Conservation (phyloP, 2,329 filamentous ascomycete species). For the Phaeosphaeria sp. region DNA sequence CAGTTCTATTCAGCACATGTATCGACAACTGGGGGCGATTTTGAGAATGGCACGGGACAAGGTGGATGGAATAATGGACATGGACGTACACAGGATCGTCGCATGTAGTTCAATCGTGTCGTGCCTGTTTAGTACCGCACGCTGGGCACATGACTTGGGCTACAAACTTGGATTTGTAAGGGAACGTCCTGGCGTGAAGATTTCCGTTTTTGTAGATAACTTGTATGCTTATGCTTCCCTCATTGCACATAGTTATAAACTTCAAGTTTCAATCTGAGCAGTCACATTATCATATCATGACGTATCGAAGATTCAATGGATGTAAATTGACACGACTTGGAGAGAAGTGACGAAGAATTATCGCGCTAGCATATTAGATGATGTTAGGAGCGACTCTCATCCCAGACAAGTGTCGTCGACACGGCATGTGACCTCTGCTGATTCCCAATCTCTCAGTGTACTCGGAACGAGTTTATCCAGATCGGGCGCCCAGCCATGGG, state of each 20-base stretch:
- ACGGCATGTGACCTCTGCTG: constrained; percentile 71
- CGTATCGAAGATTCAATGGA: not conserved
- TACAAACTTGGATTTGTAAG: not conserved
- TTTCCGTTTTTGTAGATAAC: not conserved
- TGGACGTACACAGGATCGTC: not conserved
- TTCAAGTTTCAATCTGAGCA: not conserved
- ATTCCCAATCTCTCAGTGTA: constrained; percentile 72
- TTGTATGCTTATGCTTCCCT: not conserved
- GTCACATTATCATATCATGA: not conserved
- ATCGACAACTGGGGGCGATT: not conserved
- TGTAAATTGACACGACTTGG: not conserved
- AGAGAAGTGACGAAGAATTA: not conserved
- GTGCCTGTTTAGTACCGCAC: too few species aligned
- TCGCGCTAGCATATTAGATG: not conserved
- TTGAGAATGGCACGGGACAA: too few species aligned
- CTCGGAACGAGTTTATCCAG: constrained; percentile 69
- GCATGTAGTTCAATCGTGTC: not conserved
- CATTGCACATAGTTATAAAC: not conserved
- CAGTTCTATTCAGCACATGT: not conserved
- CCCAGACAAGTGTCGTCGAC: not conserved
- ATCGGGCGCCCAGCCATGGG: constrained; percentile 76
- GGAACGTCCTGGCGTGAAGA: not conserved
- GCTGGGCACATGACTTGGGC: too few species aligned
- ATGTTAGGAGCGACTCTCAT: not conserved
- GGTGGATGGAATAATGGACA: not conserved